Evolutionary conservation across 768 basidiomycete species (phyloP), one percentile per base, ranked within the genome.

Genomic region (Rhizopogon rudus): DNA sequence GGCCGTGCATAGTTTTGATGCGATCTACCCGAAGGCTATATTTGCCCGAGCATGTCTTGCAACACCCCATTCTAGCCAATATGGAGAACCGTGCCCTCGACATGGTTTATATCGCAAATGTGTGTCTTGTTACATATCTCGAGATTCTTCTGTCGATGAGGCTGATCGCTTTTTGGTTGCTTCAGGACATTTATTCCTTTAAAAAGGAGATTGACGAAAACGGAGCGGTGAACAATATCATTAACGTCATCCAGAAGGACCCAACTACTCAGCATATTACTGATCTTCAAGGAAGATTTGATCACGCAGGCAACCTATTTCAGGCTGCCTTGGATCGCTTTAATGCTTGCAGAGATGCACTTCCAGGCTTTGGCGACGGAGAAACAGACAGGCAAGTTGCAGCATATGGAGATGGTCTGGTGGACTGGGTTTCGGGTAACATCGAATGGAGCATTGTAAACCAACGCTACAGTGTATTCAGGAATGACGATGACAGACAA

Each of bases 391-490:
- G 28, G 17, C 56, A 63, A 2, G 17, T 68, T 35, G 33, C 58
- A 7, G 59, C 55, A 10, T 68, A 65, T 43, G 60, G 58, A 20
- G 67, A 68, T 17, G 67, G 67, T 40, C 39, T 68, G 42, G 45
- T 63, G 2, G 67, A 68, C 53, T 68, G 65, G 67, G 25, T 59
- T 14, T 28, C 43, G 3, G 67, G 67, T 35, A 68, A 66, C 20
- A 63, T 68, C 13, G 52, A 68, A 45, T 68, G 67, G 67, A 68
- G 67, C 33, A 7, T 41, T 8, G 59, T 65, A 20, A 68, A 66
- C 51, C 63, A 61, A 39, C 67, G 67, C 33, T 68, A 68, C 57
- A 68, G 59, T 3, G 57, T 59, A 13, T 68, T 68, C 41, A 13
- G 48, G 48, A 50, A 60, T 45, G 55, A 58, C 10, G 22, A 8